These are phyloP conservation scores for Phytophthora pseudosyringae DNA, from an alignment of 352 stramenopile species.

Conservation along the genomic window DNA sequence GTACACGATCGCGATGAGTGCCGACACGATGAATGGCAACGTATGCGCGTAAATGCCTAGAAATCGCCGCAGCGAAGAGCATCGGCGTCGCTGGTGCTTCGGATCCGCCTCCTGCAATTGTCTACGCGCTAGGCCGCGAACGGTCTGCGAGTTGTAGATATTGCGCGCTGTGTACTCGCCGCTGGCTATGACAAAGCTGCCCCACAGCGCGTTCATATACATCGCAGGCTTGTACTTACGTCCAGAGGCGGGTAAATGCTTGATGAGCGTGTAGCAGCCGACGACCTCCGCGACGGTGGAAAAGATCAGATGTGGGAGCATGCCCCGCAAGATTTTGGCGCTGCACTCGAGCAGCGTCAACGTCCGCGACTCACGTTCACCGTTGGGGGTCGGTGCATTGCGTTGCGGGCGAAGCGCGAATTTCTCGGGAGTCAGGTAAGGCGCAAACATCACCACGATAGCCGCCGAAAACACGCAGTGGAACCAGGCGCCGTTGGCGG, in stretches of 20 bases:
- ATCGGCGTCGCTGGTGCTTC: neutral
- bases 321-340: neutral
- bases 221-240: neutral
- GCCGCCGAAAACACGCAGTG: neutral
- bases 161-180: neutral
- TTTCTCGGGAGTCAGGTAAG: neutral
- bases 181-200: neutral
- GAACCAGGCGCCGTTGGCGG: neutral
- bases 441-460: neutral
- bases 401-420: neutral
- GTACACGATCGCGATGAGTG: no score
- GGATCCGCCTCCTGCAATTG: no score
- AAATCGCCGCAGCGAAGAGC: neutral
- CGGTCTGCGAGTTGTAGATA: neutral
- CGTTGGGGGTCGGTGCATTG: neutral
- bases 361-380: neutral
- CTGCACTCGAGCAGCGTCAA: neutral
- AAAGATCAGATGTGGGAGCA: neutral
- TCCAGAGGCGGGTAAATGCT: neutral
- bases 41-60: neutral
- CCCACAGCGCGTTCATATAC: neutral
- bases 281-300: neutral
- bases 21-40: no score
- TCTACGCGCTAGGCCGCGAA: neutral
- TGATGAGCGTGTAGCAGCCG: neutral